Evolutionary conservation across 1,139 yeast genomes (phyloP).

Genomic region (Fermentozyma sake): DNA sequence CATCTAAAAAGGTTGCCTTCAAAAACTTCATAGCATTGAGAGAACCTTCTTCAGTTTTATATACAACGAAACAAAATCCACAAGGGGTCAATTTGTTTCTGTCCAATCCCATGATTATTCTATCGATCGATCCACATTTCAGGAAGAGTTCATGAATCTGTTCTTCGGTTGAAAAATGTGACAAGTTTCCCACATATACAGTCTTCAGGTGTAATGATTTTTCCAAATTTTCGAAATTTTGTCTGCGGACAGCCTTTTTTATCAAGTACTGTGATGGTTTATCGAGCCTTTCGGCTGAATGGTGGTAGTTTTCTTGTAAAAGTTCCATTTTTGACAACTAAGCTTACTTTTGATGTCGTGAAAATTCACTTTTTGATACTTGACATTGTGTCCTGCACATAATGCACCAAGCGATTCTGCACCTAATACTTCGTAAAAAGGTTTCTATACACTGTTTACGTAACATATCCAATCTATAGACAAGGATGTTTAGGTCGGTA

Average conservation of each 20-base stretch:
- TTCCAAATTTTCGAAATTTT: conserved; percentile 54
- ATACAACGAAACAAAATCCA: conserved; percentile 91
- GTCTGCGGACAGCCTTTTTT: conserved; percentile 62
- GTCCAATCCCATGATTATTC: conserved; percentile 91
- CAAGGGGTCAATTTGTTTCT: conserved; percentile 87
- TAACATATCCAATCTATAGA: neutral
- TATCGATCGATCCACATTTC: conserved; percentile 70
- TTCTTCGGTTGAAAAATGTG: conserved; percentile 89
- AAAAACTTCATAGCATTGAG: conserved; percentile 77
- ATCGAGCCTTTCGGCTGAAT: conserved; percentile 63
- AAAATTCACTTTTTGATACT: too few relatives aligned
- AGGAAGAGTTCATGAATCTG: conserved; percentile 83
- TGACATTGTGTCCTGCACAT: conserved; percentile 2
- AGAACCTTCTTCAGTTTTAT: conserved; percentile 62
- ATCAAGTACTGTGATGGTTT: conserved; percentile 73
- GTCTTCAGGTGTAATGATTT: conserved; percentile 66
- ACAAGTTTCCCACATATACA: conserved; percentile 78
- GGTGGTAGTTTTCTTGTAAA: conserved; percentile 52
- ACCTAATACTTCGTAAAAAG: too few relatives aligned
- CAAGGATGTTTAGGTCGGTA: conserved; percentile 30
- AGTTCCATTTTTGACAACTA: conserved; percentile 39
- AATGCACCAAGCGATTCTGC: neutral
- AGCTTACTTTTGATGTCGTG: too few relatives aligned
- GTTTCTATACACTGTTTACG: neutral
- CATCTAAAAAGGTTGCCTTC: conserved; percentile 77